Percentiles rank a stretch among this genome's conserved stretches.
phyloP scores from a whole-genome alignment of 805 yeast genomes.

The Lipomyces sp. region DNA sequence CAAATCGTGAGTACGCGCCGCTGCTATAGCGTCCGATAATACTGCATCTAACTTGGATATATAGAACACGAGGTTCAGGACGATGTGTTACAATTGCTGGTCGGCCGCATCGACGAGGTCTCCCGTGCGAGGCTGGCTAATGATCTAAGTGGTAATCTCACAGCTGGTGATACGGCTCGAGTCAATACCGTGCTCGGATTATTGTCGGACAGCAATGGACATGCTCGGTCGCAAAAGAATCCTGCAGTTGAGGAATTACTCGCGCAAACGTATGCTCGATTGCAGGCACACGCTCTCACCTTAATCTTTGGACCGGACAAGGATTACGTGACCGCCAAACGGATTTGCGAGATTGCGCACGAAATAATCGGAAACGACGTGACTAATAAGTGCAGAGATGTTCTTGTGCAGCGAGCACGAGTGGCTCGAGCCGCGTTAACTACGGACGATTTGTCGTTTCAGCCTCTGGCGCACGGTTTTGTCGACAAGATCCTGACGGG shows the following conservation, averaged over 20 bases:
- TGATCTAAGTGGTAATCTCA: slow-evolving; percentile 8
- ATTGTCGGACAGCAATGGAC: not conserved
- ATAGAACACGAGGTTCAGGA: not conserved
- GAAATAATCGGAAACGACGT: not conserved
- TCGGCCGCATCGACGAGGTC: not conserved
- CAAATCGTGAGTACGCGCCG: not conserved
- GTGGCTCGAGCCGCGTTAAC: slow-evolving; percentile 10
- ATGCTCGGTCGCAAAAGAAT: not conserved
- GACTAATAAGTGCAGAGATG: not conserved
- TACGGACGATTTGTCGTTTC: slow-evolving; percentile 23
- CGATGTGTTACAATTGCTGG: not conserved
- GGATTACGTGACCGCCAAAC: not conserved
- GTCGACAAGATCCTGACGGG: slow-evolving; percentile 6
- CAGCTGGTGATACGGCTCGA: slow-evolving; percentile 4
- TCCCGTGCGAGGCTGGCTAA: not conserved
- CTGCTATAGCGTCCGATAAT: not conserved
- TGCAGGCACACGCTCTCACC: not conserved
- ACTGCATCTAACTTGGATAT: not conserved
- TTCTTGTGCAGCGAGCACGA: not conserved
- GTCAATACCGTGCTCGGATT: not conserved
- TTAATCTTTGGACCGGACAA: not conserved
- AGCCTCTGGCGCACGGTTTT: not conserved
- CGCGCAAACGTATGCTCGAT: not conserved
- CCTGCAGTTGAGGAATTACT: not conserved
- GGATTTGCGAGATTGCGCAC: not conserved